Percentiles rank a stretch among this genome's conserved stretches.
Conservation (phyloP, 805 yeast species). For the Zygotorulaspora sp. region DNA sequence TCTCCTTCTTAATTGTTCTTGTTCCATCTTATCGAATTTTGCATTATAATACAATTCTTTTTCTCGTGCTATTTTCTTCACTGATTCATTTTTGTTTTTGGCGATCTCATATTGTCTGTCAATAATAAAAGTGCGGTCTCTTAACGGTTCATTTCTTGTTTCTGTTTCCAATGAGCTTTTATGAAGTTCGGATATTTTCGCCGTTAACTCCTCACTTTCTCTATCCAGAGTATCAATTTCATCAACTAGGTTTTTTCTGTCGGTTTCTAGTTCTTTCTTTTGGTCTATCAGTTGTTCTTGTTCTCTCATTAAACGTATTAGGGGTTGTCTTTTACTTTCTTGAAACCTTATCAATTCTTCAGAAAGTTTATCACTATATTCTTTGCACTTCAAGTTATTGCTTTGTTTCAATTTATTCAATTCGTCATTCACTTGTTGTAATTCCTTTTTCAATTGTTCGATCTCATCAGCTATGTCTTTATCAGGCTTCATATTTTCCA, state of each 20-base stretch:
- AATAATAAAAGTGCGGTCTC: slow-evolving; percentile 23
- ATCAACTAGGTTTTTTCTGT: slow-evolving; percentile 16
- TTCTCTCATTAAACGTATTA: slow-evolving; percentile 21
- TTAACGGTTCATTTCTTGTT: slow-evolving; percentile 18
- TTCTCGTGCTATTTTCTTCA: slow-evolving; percentile 22
- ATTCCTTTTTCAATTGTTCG: slow-evolving; percentile 26
- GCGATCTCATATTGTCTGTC: slow-evolving; percentile 20
- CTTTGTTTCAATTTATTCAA: slow-evolving; percentile 13
- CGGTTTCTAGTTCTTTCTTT: slow-evolving; percentile 13
- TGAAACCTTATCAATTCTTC: slow-evolving; percentile 25
- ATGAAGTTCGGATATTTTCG: slow-evolving; percentile 14
- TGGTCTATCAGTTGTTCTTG: slow-evolving; percentile 16
- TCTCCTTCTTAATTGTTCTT: slow-evolving; percentile 39
- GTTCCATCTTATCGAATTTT: slow-evolving; percentile 31
- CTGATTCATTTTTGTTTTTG: slow-evolving; percentile 20
- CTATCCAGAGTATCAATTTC: slow-evolving; percentile 23
- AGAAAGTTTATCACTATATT: slow-evolving; percentile 14
- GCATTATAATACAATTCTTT: slow-evolving; percentile 23
- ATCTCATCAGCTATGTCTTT: slow-evolving; percentile 29
- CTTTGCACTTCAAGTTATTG: slow-evolving; percentile 14
- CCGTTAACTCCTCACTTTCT: slow-evolving; percentile 13
- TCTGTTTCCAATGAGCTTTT: slow-evolving; percentile 2
- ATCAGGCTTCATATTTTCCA: slow-evolving; percentile 31
- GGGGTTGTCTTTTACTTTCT: slow-evolving; percentile 20
- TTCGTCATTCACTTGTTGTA: slow-evolving; percentile 18